Percentiles rank a stretch among this genome's conserved stretches.
phyloP scores from a whole-genome alignment of 352 stramenopile species.

The Elongisporangium prolatum region DNA sequence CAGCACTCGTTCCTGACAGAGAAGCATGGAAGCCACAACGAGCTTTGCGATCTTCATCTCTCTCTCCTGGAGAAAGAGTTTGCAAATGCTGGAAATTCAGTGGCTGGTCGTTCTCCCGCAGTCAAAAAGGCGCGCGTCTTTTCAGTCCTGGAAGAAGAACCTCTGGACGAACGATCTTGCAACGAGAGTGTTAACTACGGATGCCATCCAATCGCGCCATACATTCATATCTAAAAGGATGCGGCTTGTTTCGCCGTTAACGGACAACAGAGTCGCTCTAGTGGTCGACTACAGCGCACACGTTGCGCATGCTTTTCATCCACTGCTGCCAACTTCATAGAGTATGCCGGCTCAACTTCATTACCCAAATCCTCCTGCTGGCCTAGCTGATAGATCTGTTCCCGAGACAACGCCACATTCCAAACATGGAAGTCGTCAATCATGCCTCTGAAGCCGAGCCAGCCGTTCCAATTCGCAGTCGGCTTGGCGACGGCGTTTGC shows the following conservation, averaged over 20 bases:
- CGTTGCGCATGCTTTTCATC: neutral
- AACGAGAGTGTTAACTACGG: too few relatives aligned
- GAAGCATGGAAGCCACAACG: neutral
- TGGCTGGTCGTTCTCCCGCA: too few relatives aligned
- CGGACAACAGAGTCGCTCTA: neutral
- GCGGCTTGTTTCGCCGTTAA: neutral
- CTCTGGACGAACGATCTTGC: too few relatives aligned
- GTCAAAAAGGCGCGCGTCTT: neutral
- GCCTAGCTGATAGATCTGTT: conserved; percentile 13
- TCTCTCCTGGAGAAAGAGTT: neutral
- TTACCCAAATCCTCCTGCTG: conserved; percentile 2
- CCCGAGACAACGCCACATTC: conserved; percentile 33
- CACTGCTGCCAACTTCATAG: neutral
- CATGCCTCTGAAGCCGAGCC: conserved; percentile 67
- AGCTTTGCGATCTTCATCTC: neutral
- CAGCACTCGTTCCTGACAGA: neutral
- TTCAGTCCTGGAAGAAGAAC: neutral
- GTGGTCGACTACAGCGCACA: neutral
- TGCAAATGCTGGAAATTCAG: too few relatives aligned
- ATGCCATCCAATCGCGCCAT: too few relatives aligned
- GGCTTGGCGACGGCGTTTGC: conserved; percentile 40
- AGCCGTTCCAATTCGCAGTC: conserved; percentile 49
- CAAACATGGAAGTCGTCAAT: conserved; percentile 55
- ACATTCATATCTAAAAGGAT: neutral
- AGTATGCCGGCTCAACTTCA: neutral